Evolutionary conservation across 768 basidiomycete species (phyloP), one percentile per base, ranked within the genome.

Genomic region (Macrolepiota fuliginosa): DNA sequence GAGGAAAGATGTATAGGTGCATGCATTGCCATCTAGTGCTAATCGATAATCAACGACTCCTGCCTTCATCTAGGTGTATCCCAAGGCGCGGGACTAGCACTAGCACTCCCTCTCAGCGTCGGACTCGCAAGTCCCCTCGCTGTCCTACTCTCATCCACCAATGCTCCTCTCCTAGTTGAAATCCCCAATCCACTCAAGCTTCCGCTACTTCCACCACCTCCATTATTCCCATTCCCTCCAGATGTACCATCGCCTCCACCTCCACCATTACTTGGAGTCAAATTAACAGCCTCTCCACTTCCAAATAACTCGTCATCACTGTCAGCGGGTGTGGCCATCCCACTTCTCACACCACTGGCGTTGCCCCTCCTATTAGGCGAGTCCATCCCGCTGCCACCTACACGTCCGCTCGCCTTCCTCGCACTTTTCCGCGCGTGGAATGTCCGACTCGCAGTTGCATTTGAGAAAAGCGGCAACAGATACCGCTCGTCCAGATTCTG

Each of bases 401-500:
- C 77, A 72, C 46, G 74, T 15, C 77, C 71, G 4, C 76, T 69
- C 13, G 73, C 73, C 63, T 87, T 77, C 50, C 89, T 81, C 5
- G 88, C 88, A 29, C 45, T 58, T 52, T 84, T 78, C 32, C 90
- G 84, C 2, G 92, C 92, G 67, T 94, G 88, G 80, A 92, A 93
- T 63, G 89, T 89, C 67, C 92, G 81, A 65, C 90, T 92, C 17
- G 93, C 93, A 0, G 93, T 94, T 15, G 91, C 92, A 69, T 95
- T 95, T 52, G 92, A 93, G 77, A 94, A 98, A 39, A 98, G 77
- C 22, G 96, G 96, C 2, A 98, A 75, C 19, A 99, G 77, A 72
- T 96, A 99, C 65, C 94, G 83, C 76, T 99, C 95, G 74, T 99
- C 96, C 40, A 99, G 76, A 49, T 89, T 82, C 67, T 95, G 94